Conservation (phyloP, 106 monocot species). For the Acorus gramineus region DNA sequence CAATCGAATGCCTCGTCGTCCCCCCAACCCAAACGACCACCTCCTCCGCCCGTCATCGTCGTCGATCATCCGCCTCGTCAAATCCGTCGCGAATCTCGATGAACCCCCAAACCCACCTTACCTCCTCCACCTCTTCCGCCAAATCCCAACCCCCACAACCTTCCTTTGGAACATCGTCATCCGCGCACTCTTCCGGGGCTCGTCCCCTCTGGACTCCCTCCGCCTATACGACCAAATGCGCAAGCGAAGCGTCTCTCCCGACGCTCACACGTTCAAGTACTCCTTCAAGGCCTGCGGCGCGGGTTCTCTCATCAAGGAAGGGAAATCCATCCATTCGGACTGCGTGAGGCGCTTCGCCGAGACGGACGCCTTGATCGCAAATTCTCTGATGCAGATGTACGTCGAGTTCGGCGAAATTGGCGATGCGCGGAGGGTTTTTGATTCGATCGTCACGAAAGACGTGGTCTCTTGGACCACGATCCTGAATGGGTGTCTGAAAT, state of each 20-base stretch:
- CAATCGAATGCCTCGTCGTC: conserved; percentile 15
- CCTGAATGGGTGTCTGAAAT: conserved; percentile 30
- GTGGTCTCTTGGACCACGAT: conserved; percentile 56
- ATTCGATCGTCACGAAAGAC: conserved; percentile 18
- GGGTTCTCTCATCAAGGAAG: conserved; percentile 5
- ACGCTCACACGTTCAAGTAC: conserved; percentile 44
- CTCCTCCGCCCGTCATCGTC: conserved; percentile 28
- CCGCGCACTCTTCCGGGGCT: conserved; percentile 10
- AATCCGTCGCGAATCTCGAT: conserved; percentile 15
- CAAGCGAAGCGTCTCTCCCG: conserved; percentile 9
- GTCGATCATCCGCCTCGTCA: conserved; percentile 32
- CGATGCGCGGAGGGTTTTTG: conserved; percentile 36
- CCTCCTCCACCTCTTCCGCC: conserved; percentile 29
- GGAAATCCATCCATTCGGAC: conserved; percentile 26
- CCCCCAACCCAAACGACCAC: conserved; percentile 28
- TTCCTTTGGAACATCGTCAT: conserved; percentile 50
- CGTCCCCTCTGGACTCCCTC: conserved; percentile 17
- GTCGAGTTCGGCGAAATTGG: conserved; percentile 18
- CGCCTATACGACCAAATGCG: conserved; percentile 31
- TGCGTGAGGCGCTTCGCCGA: conserved; percentile 23
- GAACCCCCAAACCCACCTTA: conserved; percentile 12
- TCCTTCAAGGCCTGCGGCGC: conserved; percentile 38
- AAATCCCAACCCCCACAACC: conserved; percentile 26
- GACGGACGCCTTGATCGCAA: conserved; percentile 6
- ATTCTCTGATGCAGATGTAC: conserved; percentile 65